phyloP scores from a whole-genome alignment of 352 stramenopile genomes.

The Phytophthora colocasiae region DNA sequence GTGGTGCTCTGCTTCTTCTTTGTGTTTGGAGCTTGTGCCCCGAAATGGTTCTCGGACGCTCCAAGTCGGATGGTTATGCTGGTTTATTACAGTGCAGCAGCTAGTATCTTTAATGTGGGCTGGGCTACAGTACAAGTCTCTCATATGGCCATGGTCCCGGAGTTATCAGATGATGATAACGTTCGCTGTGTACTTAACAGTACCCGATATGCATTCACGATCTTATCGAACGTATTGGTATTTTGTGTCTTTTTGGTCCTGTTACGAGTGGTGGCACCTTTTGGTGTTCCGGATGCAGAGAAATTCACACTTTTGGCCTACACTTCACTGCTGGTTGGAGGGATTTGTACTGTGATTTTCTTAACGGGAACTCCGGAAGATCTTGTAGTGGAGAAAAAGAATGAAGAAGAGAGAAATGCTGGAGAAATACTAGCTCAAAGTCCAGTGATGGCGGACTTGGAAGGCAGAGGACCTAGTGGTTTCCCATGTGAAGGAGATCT shows the following conservation, averaged over 20 bases:
- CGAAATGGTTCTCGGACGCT: constrained; percentile 58
- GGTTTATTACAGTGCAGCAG: constrained; percentile 78
- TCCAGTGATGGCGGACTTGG: constrained; percentile 61
- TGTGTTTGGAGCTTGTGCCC: constrained; percentile 75
- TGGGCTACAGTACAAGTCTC: constrained; percentile 87
- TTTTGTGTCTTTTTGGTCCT: constrained; percentile 84
- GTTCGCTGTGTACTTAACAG: constrained; percentile 84
- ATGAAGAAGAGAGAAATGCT: constrained; percentile 32
- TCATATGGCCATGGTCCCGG: constrained; percentile 88
- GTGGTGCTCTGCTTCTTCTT: constrained; percentile 89
- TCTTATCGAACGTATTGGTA: constrained; percentile 88
- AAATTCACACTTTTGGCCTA: constrained; percentile 86
- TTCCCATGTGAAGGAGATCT: constrained; percentile 66
- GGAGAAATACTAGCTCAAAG: constrained; percentile 44
- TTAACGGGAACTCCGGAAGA: constrained; percentile 74
- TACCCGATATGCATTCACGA: constrained; percentile 86
- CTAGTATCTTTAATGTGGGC: constrained; percentile 86
- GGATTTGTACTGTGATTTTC: constrained; percentile 70
- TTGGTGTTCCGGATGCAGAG: constrained; percentile 65
- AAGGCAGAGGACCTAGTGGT: constrained; percentile 47
- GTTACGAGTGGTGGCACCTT: constrained; percentile 60
- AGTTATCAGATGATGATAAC: constrained; percentile 81
- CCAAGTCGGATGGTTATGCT: constrained; percentile 70
- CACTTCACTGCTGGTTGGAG: constrained; percentile 72
- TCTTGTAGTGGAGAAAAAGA: constrained; percentile 28